Percentiles rank a stretch among this genome's conserved stretches.
phyloP scores from a whole-genome alignment of 2,329 filamentous ascomycete species.

The Microsporum ferrugineum region DNA sequence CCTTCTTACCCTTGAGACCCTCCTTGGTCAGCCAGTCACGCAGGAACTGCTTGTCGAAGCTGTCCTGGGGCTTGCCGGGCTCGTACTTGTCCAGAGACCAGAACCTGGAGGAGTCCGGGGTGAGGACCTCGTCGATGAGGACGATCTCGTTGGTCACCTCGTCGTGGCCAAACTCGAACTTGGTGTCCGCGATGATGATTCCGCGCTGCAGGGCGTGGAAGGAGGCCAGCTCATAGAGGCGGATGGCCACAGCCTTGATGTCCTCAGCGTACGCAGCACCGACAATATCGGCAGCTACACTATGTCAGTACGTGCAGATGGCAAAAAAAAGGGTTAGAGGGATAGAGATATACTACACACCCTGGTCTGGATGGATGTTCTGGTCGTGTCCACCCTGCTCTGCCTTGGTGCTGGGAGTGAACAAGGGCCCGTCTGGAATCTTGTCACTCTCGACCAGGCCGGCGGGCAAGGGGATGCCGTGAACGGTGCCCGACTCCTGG shows the following conservation, averaged over 20 bases:
- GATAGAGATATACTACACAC: conserved; percentile 25
- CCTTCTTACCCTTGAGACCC: conserved; percentile 63
- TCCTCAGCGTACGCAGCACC: conserved; percentile 52
- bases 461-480: conserved; percentile 57
- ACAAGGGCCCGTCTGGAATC: conserved; percentile 56
- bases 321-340: neutral
- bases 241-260: conserved; percentile 54
- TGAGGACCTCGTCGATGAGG: conserved; percentile 74
- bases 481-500: conserved; percentile 60
- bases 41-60: conserved; percentile 80
- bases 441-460: conserved; percentile 61
- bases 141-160: conserved; percentile 55
- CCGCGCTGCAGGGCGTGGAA: conserved; percentile 40
- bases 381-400: conserved; percentile 67
- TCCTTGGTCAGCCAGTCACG: conserved; percentile 67
- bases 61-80: conserved; percentile 62
- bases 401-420: conserved; percentile 78
- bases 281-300: conserved; percentile 46
- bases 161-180: conserved; percentile 65
- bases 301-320: neutral
- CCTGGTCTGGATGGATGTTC: conserved; percentile 66
- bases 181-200: conserved; percentile 67
- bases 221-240: conserved; percentile 49
- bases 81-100: conserved; percentile 67
- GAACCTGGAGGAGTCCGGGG: conserved; percentile 74